A percentile compares a stretch with the other conserved stretches of the same genome.
These are phyloP conservation scores for Nematodospora anomalae DNA, from an alignment of 1,139 yeast species.

Conservation along the genomic window DNA sequence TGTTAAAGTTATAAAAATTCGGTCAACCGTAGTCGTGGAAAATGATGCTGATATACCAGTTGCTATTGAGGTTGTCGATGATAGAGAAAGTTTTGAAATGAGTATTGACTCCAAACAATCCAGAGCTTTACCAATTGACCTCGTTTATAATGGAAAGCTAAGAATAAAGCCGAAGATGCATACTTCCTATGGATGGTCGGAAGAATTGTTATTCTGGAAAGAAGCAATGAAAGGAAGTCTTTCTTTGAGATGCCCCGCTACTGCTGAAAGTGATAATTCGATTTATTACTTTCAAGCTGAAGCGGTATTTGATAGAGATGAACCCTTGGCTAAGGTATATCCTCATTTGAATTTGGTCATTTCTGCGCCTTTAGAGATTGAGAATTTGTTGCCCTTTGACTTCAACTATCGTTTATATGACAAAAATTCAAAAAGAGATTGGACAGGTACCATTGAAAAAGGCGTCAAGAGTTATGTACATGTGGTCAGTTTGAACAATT, in stretches of 20 bases:
- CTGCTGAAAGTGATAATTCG: constrained; percentile 35
- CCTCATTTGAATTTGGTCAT: constrained; percentile 82
- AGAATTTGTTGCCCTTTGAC: constrained; percentile 83
- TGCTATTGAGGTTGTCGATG: constrained; percentile 32
- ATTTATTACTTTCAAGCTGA: constrained; percentile 73
- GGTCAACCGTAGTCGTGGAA: constrained; percentile 70
- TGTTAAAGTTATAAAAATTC: constrained; percentile 70
- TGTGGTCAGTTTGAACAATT: constrained; percentile 71
- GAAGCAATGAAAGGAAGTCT: constrained; percentile 52
- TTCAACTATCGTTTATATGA: constrained; percentile 75
- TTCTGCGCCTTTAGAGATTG: constrained; percentile 85
- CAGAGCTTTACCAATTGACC: constrained; percentile 71
- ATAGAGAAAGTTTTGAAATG: constrained; percentile 25
- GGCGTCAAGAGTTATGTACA: constrained; percentile 76
- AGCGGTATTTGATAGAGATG: constrained; percentile 60
- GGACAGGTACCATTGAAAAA: constrained; percentile 60
- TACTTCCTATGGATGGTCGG: constrained; percentile 67
- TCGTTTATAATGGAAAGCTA: constrained; percentile 59
- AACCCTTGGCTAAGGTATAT: constrained; percentile 71
- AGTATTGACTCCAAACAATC: constrained; percentile 53
- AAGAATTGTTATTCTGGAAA: constrained; percentile 63
- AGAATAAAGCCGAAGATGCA: constrained; percentile 60
- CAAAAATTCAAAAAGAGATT: constrained; percentile 68
- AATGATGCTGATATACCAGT: constrained; percentile 72
- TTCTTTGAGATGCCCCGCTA: constrained; percentile 60